These are phyloP conservation scores for Botrytis byssoidea DNA, from an alignment of 2,329 filamentous ascomycete genomes.

Conservation along the genomic window DNA sequence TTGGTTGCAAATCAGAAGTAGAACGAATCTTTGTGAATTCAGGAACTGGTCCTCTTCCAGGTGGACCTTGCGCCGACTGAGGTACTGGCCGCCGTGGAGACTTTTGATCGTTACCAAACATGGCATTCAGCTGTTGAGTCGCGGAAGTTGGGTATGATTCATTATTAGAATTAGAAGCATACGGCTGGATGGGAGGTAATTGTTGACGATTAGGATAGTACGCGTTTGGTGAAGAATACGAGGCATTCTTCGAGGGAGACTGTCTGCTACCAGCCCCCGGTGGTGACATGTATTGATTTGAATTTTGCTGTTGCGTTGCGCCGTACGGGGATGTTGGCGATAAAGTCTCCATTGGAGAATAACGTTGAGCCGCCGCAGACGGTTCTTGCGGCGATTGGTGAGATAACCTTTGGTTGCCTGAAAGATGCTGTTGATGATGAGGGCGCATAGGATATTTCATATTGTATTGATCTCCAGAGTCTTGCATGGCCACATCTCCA, in stretches of 20 bases:
- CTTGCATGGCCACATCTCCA: conserved; percentile 82
- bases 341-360: conserved; percentile 91
- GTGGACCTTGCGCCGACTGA: conserved; percentile 45
- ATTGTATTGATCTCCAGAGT: conserved; percentile 74
- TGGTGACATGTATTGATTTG: conserved; percentile 49
- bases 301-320: conserved; percentile 52
- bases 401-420: conserved; percentile 51
- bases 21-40: conserved; percentile 80
- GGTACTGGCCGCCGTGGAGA: conserved; percentile 56
- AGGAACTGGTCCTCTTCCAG: conserved; percentile 69
- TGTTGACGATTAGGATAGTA: conserved; percentile 61
- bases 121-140: conserved; percentile 67
- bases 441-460: conserved; percentile 83
- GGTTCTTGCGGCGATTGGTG: conserved; percentile 72
- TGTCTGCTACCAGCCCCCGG: conserved; percentile 57
- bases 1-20: conserved; percentile 72
- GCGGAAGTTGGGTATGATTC: conserved; percentile 71
- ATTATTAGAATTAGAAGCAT: conserved; percentile 61
- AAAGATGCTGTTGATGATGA: conserved; percentile 71
- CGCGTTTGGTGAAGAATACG: conserved; percentile 57
- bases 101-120: conserved; percentile 57
- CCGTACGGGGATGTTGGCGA: conserved; percentile 79
- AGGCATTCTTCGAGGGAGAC: conserved; percentile 71
- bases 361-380: conserved; percentile 82
- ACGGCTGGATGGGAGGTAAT: conserved; percentile 71